phyloP scores from a whole-genome alignment of 352 stramenopile species.

The Pythium insidiosum region DNA sequence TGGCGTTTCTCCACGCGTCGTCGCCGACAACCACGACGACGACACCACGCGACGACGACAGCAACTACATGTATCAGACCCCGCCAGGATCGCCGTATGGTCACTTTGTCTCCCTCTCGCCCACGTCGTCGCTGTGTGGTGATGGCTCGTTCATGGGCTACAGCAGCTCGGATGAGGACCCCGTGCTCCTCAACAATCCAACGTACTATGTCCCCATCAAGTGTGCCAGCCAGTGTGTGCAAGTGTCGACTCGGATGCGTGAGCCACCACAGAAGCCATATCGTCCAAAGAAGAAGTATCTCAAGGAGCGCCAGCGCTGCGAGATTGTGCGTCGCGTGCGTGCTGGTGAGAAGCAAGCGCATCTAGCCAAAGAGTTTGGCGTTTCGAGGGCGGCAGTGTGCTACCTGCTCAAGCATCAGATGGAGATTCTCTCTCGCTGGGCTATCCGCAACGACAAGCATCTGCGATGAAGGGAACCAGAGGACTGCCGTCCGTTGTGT shows the following conservation, averaged over 20 bases:
- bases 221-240: no score
- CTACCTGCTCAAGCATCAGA: conserved; percentile 47
- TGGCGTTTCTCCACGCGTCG: background rate
- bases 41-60: background rate
- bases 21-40: background rate
- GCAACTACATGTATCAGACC: background rate
- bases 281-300: no score
- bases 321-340: conserved; percentile 54
- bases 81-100: conserved; percentile 7
- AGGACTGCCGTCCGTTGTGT: no score
- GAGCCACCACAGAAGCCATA: no score
- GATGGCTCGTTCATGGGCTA: background rate
- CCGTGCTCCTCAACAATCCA: no score
- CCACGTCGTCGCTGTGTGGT: conserved; percentile 2
- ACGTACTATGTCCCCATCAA: no score
- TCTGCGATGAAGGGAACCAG: no score
- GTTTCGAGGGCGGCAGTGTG: conserved; percentile 54
- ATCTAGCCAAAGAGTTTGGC: conserved; percentile 57
- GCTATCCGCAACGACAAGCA: no score
- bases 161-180: conserved; percentile 3
- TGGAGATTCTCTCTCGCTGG: no score
- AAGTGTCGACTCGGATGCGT: no score
- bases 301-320: conserved; percentile 52
- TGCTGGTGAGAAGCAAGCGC: conserved; percentile 48
- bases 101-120: conserved; percentile 11